Evolutionary conservation across 2,329 filamentous ascomycete genomes (phyloP).

Genomic region (Beauveria sp.): DNA sequence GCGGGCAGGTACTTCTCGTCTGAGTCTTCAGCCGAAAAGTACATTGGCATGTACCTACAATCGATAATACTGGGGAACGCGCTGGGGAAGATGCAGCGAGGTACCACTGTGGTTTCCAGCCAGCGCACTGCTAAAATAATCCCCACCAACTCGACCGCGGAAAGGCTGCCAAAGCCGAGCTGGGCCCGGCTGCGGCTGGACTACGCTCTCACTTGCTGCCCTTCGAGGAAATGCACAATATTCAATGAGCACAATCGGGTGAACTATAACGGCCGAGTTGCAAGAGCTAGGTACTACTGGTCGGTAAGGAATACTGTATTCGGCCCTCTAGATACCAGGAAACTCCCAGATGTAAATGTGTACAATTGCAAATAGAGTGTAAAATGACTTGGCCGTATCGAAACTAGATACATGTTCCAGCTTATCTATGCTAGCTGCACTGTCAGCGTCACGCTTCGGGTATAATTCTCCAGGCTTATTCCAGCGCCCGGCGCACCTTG

Average conservation of each 20-base stretch:
- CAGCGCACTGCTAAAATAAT: background rate
- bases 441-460: background rate
- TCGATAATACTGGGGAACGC: background rate
- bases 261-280: no score
- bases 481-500: constrained; percentile 19
- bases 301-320: background rate
- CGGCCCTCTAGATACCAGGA: background rate
- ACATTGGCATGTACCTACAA: background rate
- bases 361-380: background rate
- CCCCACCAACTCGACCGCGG: background rate
- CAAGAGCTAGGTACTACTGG: background rate
- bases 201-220: no score
- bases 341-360: background rate
- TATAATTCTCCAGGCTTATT: constrained; percentile 13
- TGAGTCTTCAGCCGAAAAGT: no score
- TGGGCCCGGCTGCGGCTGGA: background rate
- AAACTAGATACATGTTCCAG: background rate
- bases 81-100: background rate
- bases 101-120: background rate
- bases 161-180: background rate
- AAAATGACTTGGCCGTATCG: background rate
- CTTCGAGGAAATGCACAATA: no score
- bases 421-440: background rate
- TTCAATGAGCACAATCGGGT: no score
- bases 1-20: background rate